These are phyloP conservation scores for Teunomyces pallodes DNA, from an alignment of 805 yeast species.

Conservation along the genomic window DNA sequence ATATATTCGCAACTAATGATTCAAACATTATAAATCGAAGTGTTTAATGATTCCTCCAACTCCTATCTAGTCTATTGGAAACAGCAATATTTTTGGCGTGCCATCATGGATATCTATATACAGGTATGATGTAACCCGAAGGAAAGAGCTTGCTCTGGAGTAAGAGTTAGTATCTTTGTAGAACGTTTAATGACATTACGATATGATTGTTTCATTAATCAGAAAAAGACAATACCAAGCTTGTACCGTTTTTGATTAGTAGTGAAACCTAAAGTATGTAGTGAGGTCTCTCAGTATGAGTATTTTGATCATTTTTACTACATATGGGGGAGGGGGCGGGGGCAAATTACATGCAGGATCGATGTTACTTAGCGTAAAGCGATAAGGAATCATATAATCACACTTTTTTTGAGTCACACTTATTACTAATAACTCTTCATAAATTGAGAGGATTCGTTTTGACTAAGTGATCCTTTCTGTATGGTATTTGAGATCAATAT, in stretches of 20 bases:
- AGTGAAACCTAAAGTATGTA: too few species aligned
- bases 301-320: too few species aligned
- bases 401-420: background rate
- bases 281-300: too few species aligned
- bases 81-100: background rate
- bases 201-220: too few species aligned
- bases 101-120: background rate
- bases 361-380: background rate
- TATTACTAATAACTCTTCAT: background rate
- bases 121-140: background rate
- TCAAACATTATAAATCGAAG: slow-evolving; percentile 56
- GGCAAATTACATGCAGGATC: background rate
- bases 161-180: too few species aligned
- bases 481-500: background rate
- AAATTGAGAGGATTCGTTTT: background rate
- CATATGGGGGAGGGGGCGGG: background rate
- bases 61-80: background rate
- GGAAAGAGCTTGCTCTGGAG: too few species aligned
- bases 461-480: background rate
- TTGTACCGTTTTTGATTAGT: too few species aligned
- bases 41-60: background rate
- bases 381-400: background rate
- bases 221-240: too few species aligned
- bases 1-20: slow-evolving; percentile 60
- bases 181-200: too few species aligned